Evolutionary conservation across 371 early-diverging fungal genomes (phyloP), one percentile per base, ranked within the genome.

Genomic region (Encephalitozoon intestinalis): DNA sequence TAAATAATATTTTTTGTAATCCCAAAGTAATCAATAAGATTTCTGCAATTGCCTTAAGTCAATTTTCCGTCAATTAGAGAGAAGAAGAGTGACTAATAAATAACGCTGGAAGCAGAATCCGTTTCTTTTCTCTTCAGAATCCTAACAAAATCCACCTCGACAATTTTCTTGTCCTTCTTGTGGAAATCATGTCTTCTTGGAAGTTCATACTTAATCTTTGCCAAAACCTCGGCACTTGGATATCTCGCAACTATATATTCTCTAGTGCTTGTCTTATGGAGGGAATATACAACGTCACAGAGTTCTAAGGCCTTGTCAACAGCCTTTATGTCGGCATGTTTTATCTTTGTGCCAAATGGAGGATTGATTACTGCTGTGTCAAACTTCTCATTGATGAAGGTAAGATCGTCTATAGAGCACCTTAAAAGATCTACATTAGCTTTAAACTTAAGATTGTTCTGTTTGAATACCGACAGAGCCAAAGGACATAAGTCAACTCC

Each of bases 291-390:
- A 6, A 78, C 70, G 3, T 66, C 31, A 8, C 67, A 37, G 18
- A 50, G 34, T n/a, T 37, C 40, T 26, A 83, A 39, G 12, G 83
- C 83, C 41, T 63, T 67, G 39, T 81, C 77, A 23, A 83, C 34
- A 26, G 81, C 80, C 4, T 44, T 63, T 40, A 63, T 67, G 72
- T 83, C 83, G 44, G 75, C 76, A 40, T 80, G 75, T 44, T 72
- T 78, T 46, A 71, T 74, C 52, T 78, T 75, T 21, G 79, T 81
- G n/a, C 83, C 83, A 81, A 83, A 83, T 26, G 83, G 83, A 21
- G 83, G 83, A 70, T 83, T 83, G 63, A 83, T 75, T 18, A 83
- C 51, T 25, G 71, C 71, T 12, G 73, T 75, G 53, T 80, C 73
- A 70, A 75, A 75, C 7, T 53, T 53, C 28, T 30, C 46, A 12